Percentiles rank a stretch among this genome's conserved stretches.
Evolutionary conservation across 345 rosid species (phyloP).

Genomic region (Citrus glauca): DNA sequence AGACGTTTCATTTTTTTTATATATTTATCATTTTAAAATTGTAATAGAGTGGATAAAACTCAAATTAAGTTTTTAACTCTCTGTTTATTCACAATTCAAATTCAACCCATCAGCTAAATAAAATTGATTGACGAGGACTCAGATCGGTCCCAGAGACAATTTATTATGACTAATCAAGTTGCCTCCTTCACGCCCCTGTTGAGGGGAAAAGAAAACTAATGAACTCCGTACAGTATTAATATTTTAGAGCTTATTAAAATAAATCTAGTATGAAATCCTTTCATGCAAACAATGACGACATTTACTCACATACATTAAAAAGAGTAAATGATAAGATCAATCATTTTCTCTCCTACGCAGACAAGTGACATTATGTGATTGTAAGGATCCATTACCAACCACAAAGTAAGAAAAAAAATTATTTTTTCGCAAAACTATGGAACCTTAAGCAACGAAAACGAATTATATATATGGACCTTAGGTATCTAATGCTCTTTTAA

Average conservation of each 20-base stretch:
- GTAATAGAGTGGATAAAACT: too few relatives aligned
- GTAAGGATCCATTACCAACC: neutral
- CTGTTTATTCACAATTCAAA: too few relatives aligned
- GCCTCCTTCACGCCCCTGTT: neutral
- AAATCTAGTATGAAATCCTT: neutral
- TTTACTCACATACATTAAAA: too few relatives aligned
- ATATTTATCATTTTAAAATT: too few relatives aligned
- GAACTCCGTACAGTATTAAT: too few relatives aligned
- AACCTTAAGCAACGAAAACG: neutral
- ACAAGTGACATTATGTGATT: neutral
- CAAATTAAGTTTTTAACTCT: too few relatives aligned
- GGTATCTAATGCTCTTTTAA: constrained; percentile 4
- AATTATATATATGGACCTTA: neutral
- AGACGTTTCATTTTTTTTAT: too few relatives aligned
- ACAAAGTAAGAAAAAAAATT: neutral
- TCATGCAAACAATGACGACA: neutral
- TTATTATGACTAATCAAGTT: too few relatives aligned
- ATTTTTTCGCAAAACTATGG: neutral
- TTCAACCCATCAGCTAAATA: too few relatives aligned
- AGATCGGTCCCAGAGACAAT: too few relatives aligned
- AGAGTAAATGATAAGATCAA: neutral
- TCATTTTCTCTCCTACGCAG: neutral
- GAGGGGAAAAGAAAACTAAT: too few relatives aligned
- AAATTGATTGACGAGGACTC: too few relatives aligned
- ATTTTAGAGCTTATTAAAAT: neutral